These are phyloP conservation scores for Chlorociboria aeruginascens DNA, from an alignment of 495 filamentous ascomycete species.

Conservation along the genomic window DNA sequence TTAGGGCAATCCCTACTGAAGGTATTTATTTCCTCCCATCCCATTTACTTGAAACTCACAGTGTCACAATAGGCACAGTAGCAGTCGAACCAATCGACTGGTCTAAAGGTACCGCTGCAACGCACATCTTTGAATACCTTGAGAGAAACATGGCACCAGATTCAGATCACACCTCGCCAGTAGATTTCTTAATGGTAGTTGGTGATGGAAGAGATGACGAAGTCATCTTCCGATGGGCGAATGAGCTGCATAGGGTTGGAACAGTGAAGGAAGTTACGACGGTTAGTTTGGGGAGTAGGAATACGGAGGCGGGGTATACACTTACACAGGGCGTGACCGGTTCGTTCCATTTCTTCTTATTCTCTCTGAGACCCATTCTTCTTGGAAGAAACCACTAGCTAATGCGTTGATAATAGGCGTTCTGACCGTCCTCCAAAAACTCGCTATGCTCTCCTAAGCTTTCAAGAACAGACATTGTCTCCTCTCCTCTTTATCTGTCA, in stretches of 20 bases:
- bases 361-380: background rate
- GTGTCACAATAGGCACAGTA: constrained; percentile 36
- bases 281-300: constrained; percentile 70
- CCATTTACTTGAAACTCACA: background rate
- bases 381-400: constrained; percentile 9
- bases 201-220: constrained; percentile 89
- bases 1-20: constrained; percentile 73
- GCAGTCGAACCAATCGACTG: constrained; percentile 69
- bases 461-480: background rate
- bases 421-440: constrained; percentile 27
- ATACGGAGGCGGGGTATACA: constrained; percentile 77
- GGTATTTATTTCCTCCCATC: constrained; percentile 20
- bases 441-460: constrained; percentile 15
- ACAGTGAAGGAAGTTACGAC: constrained; percentile 59
- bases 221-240: constrained; percentile 87
- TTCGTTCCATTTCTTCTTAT: constrained; percentile 26
- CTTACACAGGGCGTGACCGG: constrained; percentile 84
- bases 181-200: constrained; percentile 74
- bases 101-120: constrained; percentile 74
- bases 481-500: background rate
- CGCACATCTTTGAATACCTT: constrained; percentile 51
- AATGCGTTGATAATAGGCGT: constrained; percentile 22
- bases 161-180: constrained; percentile 32
- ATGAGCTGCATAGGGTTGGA: constrained; percentile 43
- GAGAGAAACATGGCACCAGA: constrained; percentile 26